Base-by-base conservation (phyloP, 805 yeast genomes). In the Hanseniaspora nectarophila region DNA sequence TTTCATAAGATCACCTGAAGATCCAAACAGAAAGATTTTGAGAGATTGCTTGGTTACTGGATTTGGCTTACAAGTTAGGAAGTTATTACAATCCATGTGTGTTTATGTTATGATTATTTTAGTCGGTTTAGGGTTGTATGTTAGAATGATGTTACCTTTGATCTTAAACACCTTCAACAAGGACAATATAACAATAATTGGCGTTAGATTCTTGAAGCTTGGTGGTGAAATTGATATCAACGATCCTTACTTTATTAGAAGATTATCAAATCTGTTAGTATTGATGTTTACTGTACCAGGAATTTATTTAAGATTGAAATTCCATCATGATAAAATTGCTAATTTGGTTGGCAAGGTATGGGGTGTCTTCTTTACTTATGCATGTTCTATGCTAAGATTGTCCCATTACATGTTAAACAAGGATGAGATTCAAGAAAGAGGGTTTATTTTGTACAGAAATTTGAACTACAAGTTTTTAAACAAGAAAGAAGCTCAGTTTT, bases 1-100 rank as follows among this genome's bases (percentile, higher is more conserved):
- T 64, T 92, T 92, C 68, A 84, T 92, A 55, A 76, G 95, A 59
- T 87, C 95, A 21, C 95, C 96, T 4, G 96, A 88, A 59, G 97
- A 92, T 63, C 95, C 95, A 37, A 83, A 85, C 59, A 81, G 87
- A 43, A 78, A 90, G 57, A 76, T 92, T 12, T 74, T 90, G 39
- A 90, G 87, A 57, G 95, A 89, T 62, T 92, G 95, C 1, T 66
- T 92, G 50, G 82, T 84, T 54, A 79, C 84, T 57, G 85, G 95
- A 0, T 74, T 90, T 60, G 56, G 66, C 8, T 69, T 82, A 43
- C 97, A 92, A 63, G 56, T 89, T 21, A 78, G 82, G 28, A 73
- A 95, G 56, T 80, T 89, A 29, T 72, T 73, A 2, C 66, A 86
- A 26, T 83, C 95, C 28, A 90, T 81, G 18, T 70, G 77, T 43